phyloP scores from a whole-genome alignment of 768 basidiomycete genomes.

The Erythrobasidium yunnanense region DNA sequence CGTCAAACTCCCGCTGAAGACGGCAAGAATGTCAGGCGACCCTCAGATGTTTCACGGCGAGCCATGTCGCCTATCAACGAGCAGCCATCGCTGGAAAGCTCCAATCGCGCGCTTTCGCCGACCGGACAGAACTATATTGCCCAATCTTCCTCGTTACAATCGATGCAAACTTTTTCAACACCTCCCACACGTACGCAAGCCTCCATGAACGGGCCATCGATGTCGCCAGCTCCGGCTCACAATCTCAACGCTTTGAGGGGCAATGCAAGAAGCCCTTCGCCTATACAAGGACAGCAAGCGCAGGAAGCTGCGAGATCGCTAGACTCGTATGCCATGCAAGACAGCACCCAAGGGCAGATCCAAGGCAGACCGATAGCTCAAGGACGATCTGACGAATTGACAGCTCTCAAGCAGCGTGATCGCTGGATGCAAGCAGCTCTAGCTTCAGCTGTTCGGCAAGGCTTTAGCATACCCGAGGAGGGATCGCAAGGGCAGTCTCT shows the following conservation, averaged over 20 bases:
- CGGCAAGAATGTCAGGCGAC: slow-evolving; percentile 2
- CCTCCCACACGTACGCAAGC: slow-evolving; percentile 46
- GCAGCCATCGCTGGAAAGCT: not conserved
- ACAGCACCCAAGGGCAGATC: too few relatives aligned
- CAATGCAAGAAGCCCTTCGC: slow-evolving; percentile 26
- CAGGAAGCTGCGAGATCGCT: slow-evolving; percentile 1
- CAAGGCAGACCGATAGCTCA: too few relatives aligned
- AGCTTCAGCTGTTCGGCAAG: slow-evolving; percentile 60
- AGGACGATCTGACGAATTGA: slow-evolving; percentile 53
- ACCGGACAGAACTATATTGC: not conserved
- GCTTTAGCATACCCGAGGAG: slow-evolving; percentile 50
- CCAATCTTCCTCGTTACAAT: slow-evolving; percentile 27
- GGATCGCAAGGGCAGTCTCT: slow-evolving; percentile 43
- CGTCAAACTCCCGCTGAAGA: not conserved
- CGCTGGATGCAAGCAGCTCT: slow-evolving; percentile 77
- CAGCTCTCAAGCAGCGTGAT: slow-evolving; percentile 62
- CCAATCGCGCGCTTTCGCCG: slow-evolving; percentile 14
- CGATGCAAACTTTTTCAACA: slow-evolving; percentile 41
- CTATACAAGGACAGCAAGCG: not conserved
- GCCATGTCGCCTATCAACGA: slow-evolving; percentile 23
- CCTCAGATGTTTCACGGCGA: not conserved
- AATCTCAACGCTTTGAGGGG: slow-evolving; percentile 1
- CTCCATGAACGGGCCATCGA: not conserved
- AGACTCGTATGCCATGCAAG: not conserved
- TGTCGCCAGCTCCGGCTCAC: not conserved